phyloP scores from a whole-genome alignment of 495 filamentous ascomycete species.

The Amorphotheca resinae region DNA sequence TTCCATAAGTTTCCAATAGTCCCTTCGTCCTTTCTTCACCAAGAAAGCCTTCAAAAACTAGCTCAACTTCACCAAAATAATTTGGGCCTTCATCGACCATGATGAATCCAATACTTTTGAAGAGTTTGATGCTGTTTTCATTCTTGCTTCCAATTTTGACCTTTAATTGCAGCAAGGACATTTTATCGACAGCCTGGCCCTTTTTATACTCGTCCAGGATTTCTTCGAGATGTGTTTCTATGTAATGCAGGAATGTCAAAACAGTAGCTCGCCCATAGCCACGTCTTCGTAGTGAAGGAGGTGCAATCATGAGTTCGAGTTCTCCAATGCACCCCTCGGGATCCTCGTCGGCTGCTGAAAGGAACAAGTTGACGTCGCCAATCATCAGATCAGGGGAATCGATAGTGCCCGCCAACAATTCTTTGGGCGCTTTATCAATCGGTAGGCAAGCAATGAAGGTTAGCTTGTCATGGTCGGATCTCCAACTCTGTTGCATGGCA shows the following conservation, averaged over 20 bases:
- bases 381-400: conserved; percentile 53
- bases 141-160: conserved; percentile 51
- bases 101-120: conserved; percentile 45
- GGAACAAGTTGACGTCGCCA: conserved; percentile 81
- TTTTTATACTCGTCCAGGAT: conserved; percentile 48
- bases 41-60: conserved; percentile 24
- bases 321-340: conserved; percentile 49
- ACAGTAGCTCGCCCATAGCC: conserved; percentile 58
- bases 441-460: conserved; percentile 58
- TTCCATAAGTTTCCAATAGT: conserved; percentile 22
- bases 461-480: conserved; percentile 58
- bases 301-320: conserved; percentile 82
- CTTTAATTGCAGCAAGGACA: conserved; percentile 25
- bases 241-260: conserved; percentile 54
- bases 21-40: conserved; percentile 16
- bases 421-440: not conserved
- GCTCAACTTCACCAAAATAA: conserved; percentile 49
- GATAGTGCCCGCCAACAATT: conserved; percentile 24
- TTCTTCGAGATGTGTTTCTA: conserved; percentile 31
- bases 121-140: conserved; percentile 41
- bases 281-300: conserved; percentile 37
- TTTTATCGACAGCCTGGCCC: not conserved
- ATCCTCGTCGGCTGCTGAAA: conserved; percentile 31
- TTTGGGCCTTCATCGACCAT: conserved; percentile 36
- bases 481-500: conserved; percentile 74